Evolutionary conservation across 2,329 filamentous ascomycete genomes (phyloP), one percentile per base, ranked within the genome.

Genomic region (Beauveria rudraprayagi): DNA sequence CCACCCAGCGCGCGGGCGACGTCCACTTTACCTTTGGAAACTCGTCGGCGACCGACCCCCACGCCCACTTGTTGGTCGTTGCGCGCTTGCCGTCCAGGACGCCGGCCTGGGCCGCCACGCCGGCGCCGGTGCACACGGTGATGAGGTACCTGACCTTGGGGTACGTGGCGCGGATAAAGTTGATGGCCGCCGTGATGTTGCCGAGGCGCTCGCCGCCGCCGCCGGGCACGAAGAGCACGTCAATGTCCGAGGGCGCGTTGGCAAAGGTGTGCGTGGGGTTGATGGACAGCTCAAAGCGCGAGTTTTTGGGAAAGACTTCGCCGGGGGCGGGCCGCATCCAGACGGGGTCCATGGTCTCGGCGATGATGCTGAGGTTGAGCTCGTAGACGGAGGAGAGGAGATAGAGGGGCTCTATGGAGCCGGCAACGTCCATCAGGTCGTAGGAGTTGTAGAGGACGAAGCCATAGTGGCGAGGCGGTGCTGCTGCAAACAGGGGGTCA

Each of bases 51-150:
- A 81, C 78, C 64, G 70, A 69, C 5, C 72, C 70, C 75, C 80
- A 89, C 0, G 77, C 75, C 8, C 69, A 68, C 71, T 89, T 90
- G 69, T 89, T 89, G 17, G 83, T 86, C 5, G 87, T 90, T 3
- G 85, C 87, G 6, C 76, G 74, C 63, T 73, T 76, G 0, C 83
- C 82, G 63, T 88, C 79, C 30, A 90, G 69, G 1, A 88, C 69
- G 0, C 86, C 86, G 0, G 85, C 76, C 46, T 73, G 71, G 0
- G 86, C 86, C 0, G 82, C 76, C 1, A 88, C 70, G 2, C 79
- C 79, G 5, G 82, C 77, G 0, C 87, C 87, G 1, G 85, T 89
- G 70, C 87, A 90, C 1, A 90, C 78, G 0, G 84, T 87, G 28
- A 90, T 72, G n/a, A 87, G 67, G 65, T 82, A 83, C 64, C 78